Evolutionary conservation across 257 asterid species (phyloP), one percentile per base, ranked within the genome.

Genomic region (Rhazya stricta): DNA sequence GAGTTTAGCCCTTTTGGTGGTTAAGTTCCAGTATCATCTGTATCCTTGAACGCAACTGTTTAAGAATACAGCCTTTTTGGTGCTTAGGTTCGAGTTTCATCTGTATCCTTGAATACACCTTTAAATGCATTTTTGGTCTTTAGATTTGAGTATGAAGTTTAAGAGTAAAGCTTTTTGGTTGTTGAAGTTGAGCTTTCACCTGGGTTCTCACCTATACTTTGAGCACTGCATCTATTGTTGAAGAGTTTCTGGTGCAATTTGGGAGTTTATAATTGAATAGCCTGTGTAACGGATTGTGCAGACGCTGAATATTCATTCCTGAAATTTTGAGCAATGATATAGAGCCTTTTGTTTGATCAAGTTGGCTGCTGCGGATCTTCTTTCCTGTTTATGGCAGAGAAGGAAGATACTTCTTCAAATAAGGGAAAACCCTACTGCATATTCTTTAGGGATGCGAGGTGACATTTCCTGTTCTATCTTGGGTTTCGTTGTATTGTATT

Each of bases 381-480:
- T 7, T 19, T 66, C 1, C 69, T 36, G 50, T 21, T 36, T 11
- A 66, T 66, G 91, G 81, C 72, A 1, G 84, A 76, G 50, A 83
- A 85, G 60, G 84, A 69, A 46, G 82, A 23, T 61, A 21, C 63
- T n/a, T 69, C 42, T 75, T 57, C n/a, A n/a, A n/a, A 36, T 77
- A 63, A 39, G 67, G 80, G 74, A 27, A 73, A 12, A 70, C 85
- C 84, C 25, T 50, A 78, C 60, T 83, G 48, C 81, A 39, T 87
- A 19, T 83, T 85, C 84, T 75, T 83, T 30, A 81, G 76, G 73
- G 86, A 78, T 75, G 67, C 78, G 45, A 83, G 89, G 91, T 87
- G 56, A 37, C 51, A 16, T 6, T 62, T 36, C 48, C 74, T n/a
- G 43, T 37, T 74, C 11, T 6, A 3, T 18, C 11, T n/a, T n/a